phyloP scores from a whole-genome alignment of 164 flowering plant species.

The Macadamia integrifolia region DNA sequence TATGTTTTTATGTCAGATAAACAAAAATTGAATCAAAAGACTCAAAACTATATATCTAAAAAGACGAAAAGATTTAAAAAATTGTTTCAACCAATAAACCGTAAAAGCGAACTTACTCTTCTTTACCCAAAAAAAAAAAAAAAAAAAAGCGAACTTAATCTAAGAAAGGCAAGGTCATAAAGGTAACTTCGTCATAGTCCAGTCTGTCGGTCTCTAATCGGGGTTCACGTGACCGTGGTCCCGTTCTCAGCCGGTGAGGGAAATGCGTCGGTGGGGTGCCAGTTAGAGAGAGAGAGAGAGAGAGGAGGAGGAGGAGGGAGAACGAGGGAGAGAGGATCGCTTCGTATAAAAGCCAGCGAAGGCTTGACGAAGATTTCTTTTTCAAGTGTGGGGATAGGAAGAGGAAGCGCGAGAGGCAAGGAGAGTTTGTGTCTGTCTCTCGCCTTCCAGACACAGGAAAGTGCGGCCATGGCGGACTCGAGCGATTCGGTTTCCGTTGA shows the following conservation, averaged over 20 bases:
- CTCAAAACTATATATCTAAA: no score
- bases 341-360: conserved; percentile 21
- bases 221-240: conserved; percentile 7
- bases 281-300: conserved; percentile 11
- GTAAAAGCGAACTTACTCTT: no score
- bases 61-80: no score
- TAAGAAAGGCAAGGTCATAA: background rate
- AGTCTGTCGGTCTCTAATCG: conserved; percentile 20
- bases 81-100: no score
- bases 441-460: conserved; percentile 11
- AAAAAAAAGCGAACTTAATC: no score
- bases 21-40: no score
- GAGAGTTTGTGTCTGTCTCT: background rate
- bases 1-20: no score
- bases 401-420: conserved; percentile 4
- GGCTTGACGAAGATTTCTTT: conserved; percentile 1
- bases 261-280: conserved; percentile 26
- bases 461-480: conserved; percentile 56
- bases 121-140: no score
- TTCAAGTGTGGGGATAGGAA: background rate
- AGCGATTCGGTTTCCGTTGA: conserved; percentile 59
- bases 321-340: no score
- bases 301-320: no score
- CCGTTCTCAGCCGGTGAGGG: no score
- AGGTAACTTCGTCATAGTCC: background rate